Base-by-base conservation (phyloP, 176 grass and related monocot genomes). In the Musa troglodytarum region DNA sequence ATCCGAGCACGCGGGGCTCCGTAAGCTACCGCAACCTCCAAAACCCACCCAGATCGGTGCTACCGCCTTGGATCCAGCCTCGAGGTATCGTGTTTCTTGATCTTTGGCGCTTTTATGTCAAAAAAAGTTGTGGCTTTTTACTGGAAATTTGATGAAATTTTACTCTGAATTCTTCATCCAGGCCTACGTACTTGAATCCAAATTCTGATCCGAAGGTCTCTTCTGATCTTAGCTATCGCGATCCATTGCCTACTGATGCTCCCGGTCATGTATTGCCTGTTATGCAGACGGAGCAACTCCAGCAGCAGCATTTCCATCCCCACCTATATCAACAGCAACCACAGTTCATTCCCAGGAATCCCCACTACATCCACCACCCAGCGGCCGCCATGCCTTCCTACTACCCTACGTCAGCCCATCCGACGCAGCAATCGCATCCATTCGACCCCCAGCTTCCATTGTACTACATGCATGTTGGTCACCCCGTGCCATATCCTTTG, bases 321-420 rank as follows among this genome's bases (percentile, higher is more conserved):
- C 84, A 54, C 10, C 81, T 50, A 2, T 83, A 66, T 64, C 87
- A 87, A 10, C 89, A 82, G 11, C 86, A 86, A 10, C 89, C 81
- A 52, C 94, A 77, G 71, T 89, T 84, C 76, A 86, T 92, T 11
- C 68, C 82, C 0, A 69, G 80, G 2, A 93, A 93, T 77, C 84
- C 87, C 59, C 94, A 98, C 77, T 98, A 91, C 72, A 85, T 98
- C 28, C 90, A 91, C 79, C 89, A 98, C 52, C 82, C 88, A 14
- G 84, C 90, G 25, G 83, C 87, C 67, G 84, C 90, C 10, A 80
- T 98, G 49, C 82, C 88, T 10, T 89, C 94, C 53, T 98, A 88
- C 21, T 98, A 91, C 72, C 86, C 55, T 3, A 75, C 62, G 14
- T 29, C 73, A 12, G 69, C 79, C 51, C 91, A 87, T 50, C 76